Percentiles rank a stretch among this genome's conserved stretches.
phyloP scores from a whole-genome alignment of 23 red algal species.

The Chondrus crispus region DNA sequence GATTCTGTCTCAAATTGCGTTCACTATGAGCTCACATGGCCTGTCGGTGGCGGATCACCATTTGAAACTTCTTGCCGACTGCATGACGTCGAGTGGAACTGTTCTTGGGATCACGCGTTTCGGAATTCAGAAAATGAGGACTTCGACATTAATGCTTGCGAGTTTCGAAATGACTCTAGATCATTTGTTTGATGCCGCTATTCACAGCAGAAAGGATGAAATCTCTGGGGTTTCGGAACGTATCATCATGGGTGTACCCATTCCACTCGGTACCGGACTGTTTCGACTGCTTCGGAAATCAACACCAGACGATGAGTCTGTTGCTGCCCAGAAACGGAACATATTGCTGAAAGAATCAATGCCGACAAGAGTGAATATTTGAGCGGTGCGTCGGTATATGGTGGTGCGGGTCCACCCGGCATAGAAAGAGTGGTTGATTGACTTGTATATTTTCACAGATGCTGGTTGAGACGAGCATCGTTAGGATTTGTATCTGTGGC shows the following conservation, averaged over 20 bases:
- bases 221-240: slow-evolving; percentile 90
- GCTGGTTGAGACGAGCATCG: too few species aligned
- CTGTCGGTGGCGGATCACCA: slow-evolving; percentile 89
- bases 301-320: not conserved
- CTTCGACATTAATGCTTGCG: slow-evolving; percentile 94
- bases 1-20: slow-evolving; percentile 82
- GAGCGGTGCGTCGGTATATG: too few species aligned
- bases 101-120: slow-evolving; percentile 89
- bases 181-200: slow-evolving; percentile 98
- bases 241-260: slow-evolving; percentile 94
- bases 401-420: too few species aligned
- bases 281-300: slow-evolving; percentile 66
- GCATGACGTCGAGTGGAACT: slow-evolving; percentile 83
- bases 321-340: slow-evolving; percentile 16
- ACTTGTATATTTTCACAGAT: too few species aligned
- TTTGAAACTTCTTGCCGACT: slow-evolving; percentile 89
- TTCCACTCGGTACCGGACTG: slow-evolving; percentile 92
- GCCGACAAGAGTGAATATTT: not conserved
- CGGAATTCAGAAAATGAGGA: slow-evolving; percentile 94
- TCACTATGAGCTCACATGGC: slow-evolving; percentile 85
- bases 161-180: slow-evolving; percentile 99
- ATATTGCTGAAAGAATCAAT: not conserved
- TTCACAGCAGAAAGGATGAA: slow-evolving; percentile 75
- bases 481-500: too few species aligned
- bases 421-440: too few species aligned